Conservation (phyloP, 305 asterid genomes). For the Solanum hybrid region DNA sequence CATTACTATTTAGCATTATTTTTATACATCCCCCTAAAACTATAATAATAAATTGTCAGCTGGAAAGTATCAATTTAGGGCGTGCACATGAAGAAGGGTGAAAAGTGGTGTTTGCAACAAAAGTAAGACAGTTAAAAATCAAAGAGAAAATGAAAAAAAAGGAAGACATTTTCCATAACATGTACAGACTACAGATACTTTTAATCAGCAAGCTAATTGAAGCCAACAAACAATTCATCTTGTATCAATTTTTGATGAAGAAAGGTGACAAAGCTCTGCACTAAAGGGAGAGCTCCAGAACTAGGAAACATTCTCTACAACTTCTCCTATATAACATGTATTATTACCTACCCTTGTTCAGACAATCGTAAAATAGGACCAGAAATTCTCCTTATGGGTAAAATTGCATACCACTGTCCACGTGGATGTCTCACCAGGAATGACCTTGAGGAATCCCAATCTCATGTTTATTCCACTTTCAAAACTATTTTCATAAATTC, state of each 20-base stretch:
- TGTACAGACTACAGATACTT: not conserved
- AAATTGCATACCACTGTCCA: not conserved
- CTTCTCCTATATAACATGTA: not conserved
- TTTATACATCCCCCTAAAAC: not conserved
- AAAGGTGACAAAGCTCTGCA: not conserved
- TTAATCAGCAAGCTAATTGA: not conserved
- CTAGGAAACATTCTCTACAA: not conserved
- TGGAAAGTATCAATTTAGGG: not conserved
- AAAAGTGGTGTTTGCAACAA: not conserved
- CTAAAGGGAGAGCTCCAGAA: not conserved
- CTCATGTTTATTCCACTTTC: slow-evolving; percentile 45
- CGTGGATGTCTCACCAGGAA: not conserved
- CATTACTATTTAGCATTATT: too few species aligned
- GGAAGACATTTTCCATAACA: not conserved
- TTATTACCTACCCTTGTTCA: not conserved
- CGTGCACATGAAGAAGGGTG: not conserved
- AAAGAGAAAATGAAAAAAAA: not conserved
- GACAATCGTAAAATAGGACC: not conserved
- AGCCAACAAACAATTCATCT: not conserved
- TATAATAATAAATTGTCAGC: not conserved
- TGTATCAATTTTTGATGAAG: not conserved
- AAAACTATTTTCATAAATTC: slow-evolving; percentile 78
- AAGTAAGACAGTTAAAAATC: not conserved
- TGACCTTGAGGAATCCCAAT: not conserved
- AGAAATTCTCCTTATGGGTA: not conserved